Conservation (phyloP, 2,329 filamentous ascomycete species). For the Exophiala mesophila region DNA sequence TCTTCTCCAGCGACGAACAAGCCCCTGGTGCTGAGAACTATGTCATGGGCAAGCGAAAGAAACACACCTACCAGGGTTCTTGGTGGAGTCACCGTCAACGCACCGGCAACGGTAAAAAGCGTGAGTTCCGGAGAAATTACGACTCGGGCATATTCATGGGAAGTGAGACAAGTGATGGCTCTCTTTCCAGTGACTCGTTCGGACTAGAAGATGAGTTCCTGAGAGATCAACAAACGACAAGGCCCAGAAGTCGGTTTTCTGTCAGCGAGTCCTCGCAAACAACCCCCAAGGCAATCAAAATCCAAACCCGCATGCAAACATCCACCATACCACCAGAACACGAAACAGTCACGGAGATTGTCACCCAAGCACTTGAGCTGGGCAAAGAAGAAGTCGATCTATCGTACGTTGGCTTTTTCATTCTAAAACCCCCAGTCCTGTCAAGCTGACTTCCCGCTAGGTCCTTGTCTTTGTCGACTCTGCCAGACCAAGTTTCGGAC, state of each 20-base stretch:
- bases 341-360: slow-evolving; percentile 33
- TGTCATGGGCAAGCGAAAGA: slow-evolving; percentile 18
- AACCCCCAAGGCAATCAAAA: slow-evolving; percentile 6
- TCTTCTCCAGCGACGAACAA: slow-evolving; percentile 46
- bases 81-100: slow-evolving; percentile 24
- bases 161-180: slow-evolving; percentile 39
- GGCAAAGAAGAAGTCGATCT: slow-evolving; percentile 43
- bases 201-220: slow-evolving; percentile 38
- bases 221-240: slow-evolving; percentile 24
- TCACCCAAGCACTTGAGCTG: slow-evolving; percentile 40
- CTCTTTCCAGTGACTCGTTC: slow-evolving; percentile 34
- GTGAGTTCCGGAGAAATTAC: slow-evolving; percentile 40
- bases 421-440: neutral
- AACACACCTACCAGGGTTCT: slow-evolving; percentile 24
- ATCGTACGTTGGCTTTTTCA: slow-evolving; percentile 26
- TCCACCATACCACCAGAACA: slow-evolving; percentile 26
- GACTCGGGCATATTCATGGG: slow-evolving; percentile 47
- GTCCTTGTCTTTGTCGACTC: slow-evolving; percentile 12
- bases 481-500: slow-evolving; percentile 17
- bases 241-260: neutral
- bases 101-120: slow-evolving; percentile 33
- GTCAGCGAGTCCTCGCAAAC: neutral
- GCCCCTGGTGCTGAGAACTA: slow-evolving; percentile 43
- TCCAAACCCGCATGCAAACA: neutral
- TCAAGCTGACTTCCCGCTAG: no score